Percentiles rank a stretch among this genome's conserved stretches.
phyloP scores from a whole-genome alignment of 257 asterid genomes.

The Petrea volubilis region DNA sequence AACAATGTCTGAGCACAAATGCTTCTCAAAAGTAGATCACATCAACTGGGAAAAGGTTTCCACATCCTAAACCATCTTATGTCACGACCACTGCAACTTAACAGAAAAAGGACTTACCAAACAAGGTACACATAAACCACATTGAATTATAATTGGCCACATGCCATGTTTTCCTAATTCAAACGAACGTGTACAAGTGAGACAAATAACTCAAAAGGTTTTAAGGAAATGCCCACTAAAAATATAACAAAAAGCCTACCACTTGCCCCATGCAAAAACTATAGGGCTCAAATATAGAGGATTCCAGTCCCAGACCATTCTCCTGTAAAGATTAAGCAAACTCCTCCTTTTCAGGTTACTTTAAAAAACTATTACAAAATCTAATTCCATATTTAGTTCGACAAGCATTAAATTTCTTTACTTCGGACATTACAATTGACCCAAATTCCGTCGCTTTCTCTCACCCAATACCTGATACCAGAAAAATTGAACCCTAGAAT shows the following conservation, averaged over 20 bases:
- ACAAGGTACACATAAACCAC: neutral
- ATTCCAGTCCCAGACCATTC: neutral
- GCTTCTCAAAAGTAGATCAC: neutral
- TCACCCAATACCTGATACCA: no score
- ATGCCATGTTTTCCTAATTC: neutral
- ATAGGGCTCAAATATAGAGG: neutral
- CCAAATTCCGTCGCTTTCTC: neutral
- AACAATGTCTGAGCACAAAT: neutral
- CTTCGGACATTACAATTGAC: neutral
- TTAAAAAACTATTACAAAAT: neutral
- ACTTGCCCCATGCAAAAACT: neutral
- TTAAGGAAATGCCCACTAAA: neutral
- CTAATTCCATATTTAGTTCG: neutral
- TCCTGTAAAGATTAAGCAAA: neutral
- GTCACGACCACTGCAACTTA: neutral
- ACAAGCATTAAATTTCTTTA: neutral
- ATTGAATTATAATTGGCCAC: neutral
- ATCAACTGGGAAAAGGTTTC: neutral
- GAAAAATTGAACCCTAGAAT: no score
- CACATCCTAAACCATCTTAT: neutral
- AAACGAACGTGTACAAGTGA: neutral
- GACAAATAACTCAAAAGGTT: neutral
- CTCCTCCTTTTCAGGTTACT: neutral
- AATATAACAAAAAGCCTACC: neutral
- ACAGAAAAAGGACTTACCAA: neutral